These are phyloP conservation scores for Fusarium agapanthi DNA, from an alignment of 2,329 filamentous ascomycete species.

Conservation along the genomic window DNA sequence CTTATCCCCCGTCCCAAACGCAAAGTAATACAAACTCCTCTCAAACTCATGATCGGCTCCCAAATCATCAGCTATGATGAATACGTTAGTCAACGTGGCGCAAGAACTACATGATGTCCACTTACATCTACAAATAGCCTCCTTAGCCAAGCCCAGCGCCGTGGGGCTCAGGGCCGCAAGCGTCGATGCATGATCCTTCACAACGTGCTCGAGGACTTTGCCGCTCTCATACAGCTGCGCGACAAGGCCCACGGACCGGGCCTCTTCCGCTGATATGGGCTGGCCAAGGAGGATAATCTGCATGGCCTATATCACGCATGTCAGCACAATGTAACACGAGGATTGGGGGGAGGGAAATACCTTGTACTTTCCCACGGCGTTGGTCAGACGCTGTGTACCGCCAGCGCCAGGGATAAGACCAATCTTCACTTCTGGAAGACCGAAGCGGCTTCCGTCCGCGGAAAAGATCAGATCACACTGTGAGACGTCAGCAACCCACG, in stretches of 20 bases:
- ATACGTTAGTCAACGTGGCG: neutral
- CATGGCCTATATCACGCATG: constrained; percentile 41
- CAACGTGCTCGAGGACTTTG: constrained; percentile 39
- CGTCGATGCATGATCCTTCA: constrained; percentile 36
- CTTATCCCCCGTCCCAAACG: constrained; percentile 47
- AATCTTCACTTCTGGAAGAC: constrained; percentile 51
- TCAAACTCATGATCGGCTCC: constrained; percentile 46
- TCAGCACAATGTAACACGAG: neutral
- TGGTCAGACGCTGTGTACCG: constrained; percentile 52
- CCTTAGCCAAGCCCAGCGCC: constrained; percentile 43
- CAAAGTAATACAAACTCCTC: constrained; percentile 48
- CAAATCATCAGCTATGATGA: constrained; percentile 36
- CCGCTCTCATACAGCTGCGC: constrained; percentile 41
- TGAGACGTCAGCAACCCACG: neutral
- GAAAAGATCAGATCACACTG: constrained; percentile 53
- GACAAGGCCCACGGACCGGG: constrained; percentile 39
- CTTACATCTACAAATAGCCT: constrained; percentile 43
- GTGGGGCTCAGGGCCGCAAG: constrained; percentile 39
- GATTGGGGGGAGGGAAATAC: constrained; percentile 28
- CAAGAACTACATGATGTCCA: neutral
- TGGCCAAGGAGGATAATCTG: constrained; percentile 45
- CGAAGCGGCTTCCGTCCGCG: constrained; percentile 48
- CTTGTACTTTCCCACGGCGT: constrained; percentile 53
- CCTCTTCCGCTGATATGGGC: constrained; percentile 41
- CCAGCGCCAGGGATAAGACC: constrained; percentile 53